Evolutionary conservation across 148 eudicot species (phyloP).

Genomic region (Heliamphora exappendiculata): DNA sequence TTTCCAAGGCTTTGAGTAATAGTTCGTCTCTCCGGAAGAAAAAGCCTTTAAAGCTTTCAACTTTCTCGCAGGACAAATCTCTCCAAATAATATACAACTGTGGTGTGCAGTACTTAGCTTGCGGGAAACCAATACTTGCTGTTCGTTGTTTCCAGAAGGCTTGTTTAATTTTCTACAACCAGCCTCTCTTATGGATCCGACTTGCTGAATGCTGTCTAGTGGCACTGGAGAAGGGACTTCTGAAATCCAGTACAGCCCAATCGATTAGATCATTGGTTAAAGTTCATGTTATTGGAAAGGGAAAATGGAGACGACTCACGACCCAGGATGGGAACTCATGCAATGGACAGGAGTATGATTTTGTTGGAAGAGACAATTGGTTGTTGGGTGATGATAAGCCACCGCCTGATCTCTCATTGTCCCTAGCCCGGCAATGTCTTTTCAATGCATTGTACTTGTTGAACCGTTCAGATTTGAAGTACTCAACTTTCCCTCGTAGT

Average conservation of each 20-base stretch:
- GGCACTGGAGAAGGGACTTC: conserved; percentile 62
- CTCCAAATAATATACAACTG: conserved; percentile 66
- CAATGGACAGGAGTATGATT: conserved; percentile 21
- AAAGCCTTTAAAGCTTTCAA: conserved; percentile 54
- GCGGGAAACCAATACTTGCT: conserved; percentile 79
- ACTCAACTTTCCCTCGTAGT: conserved; percentile 28
- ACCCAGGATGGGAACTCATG: conserved; percentile 31
- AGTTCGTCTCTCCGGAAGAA: conserved; percentile 58
- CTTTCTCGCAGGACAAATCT: conserved; percentile 75
- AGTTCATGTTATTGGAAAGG: conserved; percentile 67
- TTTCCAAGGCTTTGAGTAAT: conserved; percentile 64
- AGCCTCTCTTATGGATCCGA: conserved; percentile 82
- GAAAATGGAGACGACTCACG: conserved; percentile 82
- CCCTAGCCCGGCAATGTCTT: conserved; percentile 66
- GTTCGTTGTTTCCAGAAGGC: conserved; percentile 73
- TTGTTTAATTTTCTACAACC: conserved; percentile 47
- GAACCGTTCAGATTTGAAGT: conserved; percentile 26
- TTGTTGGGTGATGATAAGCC: conserved; percentile 27
- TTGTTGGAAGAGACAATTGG: conserved; percentile 27
- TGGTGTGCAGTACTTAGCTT: conserved; percentile 74
- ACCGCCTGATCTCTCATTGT: conserved; percentile 48
- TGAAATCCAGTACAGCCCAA: conserved; percentile 22
- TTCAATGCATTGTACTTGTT: conserved; percentile 63
- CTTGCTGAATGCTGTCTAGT: conserved; percentile 86
- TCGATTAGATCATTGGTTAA: conserved; percentile 35